Conservation (phyloP, 495 filamentous ascomycete genomes). For the Aspergillus heteromorphus region DNA sequence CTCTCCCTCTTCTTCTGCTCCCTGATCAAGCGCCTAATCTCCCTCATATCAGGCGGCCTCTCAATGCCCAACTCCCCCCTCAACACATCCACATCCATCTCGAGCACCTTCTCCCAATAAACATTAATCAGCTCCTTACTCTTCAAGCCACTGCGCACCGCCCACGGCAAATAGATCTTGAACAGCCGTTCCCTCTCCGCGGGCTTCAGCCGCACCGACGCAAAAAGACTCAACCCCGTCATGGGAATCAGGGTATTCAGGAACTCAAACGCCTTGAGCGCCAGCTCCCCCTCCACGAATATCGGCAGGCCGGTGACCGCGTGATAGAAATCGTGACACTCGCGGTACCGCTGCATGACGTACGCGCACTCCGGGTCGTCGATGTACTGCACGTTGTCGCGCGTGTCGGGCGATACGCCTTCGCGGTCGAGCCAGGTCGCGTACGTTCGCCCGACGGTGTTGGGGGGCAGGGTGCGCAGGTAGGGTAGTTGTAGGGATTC, state of each 20-base stretch:
- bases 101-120: constrained; percentile 95
- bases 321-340: constrained; percentile 98
- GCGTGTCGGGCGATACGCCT: constrained; percentile 87
- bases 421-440: constrained; percentile 85
- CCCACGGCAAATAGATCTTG: constrained; percentile 81
- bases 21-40: constrained; percentile 65
- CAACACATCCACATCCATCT: constrained; percentile 75
- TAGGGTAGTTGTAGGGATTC: constrained; percentile 62
- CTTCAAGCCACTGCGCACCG: constrained; percentile 70
- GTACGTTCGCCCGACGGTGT: constrained; percentile 82
- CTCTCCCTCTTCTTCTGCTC: constrained; percentile 62
- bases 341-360: constrained; percentile 97
- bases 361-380: constrained; percentile 94
- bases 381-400: constrained; percentile 75
- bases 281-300: constrained; percentile 90
- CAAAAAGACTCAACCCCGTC: constrained; percentile 80
- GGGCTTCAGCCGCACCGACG: constrained; percentile 65
- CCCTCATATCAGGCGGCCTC: constrained; percentile 81
- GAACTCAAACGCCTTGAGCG: constrained; percentile 95
- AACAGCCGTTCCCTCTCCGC: constrained; percentile 70
- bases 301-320: constrained; percentile 87
- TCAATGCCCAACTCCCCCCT: constrained; percentile 73
- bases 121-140: constrained; percentile 88
- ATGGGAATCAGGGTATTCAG: constrained; percentile 90
- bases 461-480: constrained; percentile 65